phyloP scores from a whole-genome alignment of 1,139 yeast species.

The Pichia sp. region DNA sequence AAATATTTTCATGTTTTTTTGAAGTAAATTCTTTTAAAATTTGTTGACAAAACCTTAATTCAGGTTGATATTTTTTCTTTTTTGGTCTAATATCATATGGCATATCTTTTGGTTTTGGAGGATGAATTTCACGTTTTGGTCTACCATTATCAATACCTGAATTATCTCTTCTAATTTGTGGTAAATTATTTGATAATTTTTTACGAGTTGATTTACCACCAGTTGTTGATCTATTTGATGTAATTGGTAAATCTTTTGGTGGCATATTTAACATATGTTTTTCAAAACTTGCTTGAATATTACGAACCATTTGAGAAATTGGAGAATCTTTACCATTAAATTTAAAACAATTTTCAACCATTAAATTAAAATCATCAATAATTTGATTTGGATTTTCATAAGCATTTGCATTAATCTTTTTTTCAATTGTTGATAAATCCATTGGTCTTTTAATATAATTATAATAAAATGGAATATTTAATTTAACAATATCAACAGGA shows the following conservation, averaged over 20 bases:
- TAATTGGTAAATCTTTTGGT: constrained; percentile 53
- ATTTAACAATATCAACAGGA: constrained; percentile 86
- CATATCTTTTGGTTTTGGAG: constrained; percentile 91
- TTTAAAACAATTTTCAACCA: constrained; percentile 73
- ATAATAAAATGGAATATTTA: constrained; percentile 86
- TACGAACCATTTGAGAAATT: constrained; percentile 86
- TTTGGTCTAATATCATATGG: constrained; percentile 89
- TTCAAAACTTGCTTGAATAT: constrained; percentile 85
- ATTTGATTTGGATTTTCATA: constrained; percentile 67
- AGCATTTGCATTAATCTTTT: constrained; percentile 61
- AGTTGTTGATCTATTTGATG: constrained; percentile 13
- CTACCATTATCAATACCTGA: constrained; percentile 44
- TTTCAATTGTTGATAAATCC: constrained; percentile 90
- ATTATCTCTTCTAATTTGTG: constrained; percentile 57
- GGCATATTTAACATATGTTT: constrained; percentile 94
- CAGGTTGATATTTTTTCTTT: constrained; percentile 87
- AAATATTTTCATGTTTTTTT: constrained; percentile 77
- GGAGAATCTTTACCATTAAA: constrained; percentile 83
- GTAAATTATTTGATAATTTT: constrained; percentile 27
- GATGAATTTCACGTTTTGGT: constrained; percentile 94
- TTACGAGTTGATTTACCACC: constrained; percentile 15
- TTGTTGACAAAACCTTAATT: constrained; percentile 78
- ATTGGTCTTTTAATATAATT: constrained; percentile 82
- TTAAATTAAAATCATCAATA: constrained; percentile 73
- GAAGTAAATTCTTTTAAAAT: constrained; percentile 75